Base-by-base conservation (phyloP, 2,329 filamentous ascomycete genomes). In the Paracoccidioides lutzii region DNA sequence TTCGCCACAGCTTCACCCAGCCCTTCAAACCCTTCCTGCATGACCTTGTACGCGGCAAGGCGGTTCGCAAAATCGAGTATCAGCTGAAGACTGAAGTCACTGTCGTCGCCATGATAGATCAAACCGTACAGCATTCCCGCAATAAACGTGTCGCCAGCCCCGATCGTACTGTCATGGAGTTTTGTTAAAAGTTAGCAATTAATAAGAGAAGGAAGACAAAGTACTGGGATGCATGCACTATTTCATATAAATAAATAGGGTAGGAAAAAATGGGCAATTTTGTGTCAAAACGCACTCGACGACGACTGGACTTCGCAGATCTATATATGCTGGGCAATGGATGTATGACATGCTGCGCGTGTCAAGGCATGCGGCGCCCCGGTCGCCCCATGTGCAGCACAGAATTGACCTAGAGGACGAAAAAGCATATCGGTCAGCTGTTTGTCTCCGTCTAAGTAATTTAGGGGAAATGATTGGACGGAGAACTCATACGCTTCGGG, bases 121-220 rank as follows among this genome's bases (percentile, higher is more conserved):
- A 87, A 67, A 40, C 74, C 77, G 69, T 83, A 87, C 51, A 89
- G 70, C 68, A 86, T 81, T 57, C 84, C 85, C 38, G 85, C 85
- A 60, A 85, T 80, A 64, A 89, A 89, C 0, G 85, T 88, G 65
- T 89, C 86, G 61, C 86, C 86, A 45, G 85, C 85, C 55, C 85
- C 86, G 58, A 88, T 78, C 5, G 84, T 78, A 66, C 85, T 87
- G 15, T 49, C 37, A 35, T 22, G 7, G 0, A 14, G 46, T 4
- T 35, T 51, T 30, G 56, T 58, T 58, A 60, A 57, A 50, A 4
- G 52, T 51, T 60, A 62, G 55, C 58, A 53, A 44, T 28, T 30
- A 58, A n/a, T 8, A 22, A 42, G 10, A 22, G 22, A 22, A 22
- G 22, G 22, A 22, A 22, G 22, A 22, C 22, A 22, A 22, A 2